These are phyloP conservation scores for Phytophthora hybrid DNA, from an alignment of 352 stramenopile species.

Conservation along the genomic window DNA sequence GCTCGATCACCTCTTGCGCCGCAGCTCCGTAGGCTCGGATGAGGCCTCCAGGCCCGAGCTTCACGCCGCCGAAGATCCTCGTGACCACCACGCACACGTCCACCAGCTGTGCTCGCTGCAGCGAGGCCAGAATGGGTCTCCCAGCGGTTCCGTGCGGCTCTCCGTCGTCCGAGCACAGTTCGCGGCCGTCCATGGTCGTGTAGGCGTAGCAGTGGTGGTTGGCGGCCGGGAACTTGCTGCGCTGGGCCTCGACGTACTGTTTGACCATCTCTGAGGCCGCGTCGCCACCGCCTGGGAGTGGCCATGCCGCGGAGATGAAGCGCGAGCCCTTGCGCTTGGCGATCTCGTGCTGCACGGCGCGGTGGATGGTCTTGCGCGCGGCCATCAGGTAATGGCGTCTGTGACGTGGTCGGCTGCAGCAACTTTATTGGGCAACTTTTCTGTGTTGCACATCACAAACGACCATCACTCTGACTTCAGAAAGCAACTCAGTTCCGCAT, in stretches of 20 bases:
- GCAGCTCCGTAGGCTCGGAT: constrained; percentile 76
- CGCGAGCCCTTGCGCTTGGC: constrained; percentile 85
- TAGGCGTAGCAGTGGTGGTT: constrained; percentile 84
- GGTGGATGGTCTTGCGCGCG: constrained; percentile 52
- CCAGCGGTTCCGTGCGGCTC: constrained; percentile 80
- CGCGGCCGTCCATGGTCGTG: constrained; percentile 58
- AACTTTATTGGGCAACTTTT: constrained; percentile 16
- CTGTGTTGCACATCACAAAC: constrained; percentile 11
- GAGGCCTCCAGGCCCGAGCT: constrained; percentile 75
- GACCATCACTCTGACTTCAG: neutral
- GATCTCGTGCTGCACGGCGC: constrained; percentile 74
- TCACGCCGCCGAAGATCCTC: constrained; percentile 77
- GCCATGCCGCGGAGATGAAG: constrained; percentile 78
- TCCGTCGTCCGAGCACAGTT: constrained; percentile 78
- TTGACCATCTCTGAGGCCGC: constrained; percentile 50
- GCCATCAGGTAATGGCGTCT: constrained; percentile 22
- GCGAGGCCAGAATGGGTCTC: constrained; percentile 63
- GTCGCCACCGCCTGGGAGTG: constrained; percentile 40
- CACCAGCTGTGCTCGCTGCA: constrained; percentile 69
- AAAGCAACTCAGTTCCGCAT: constrained; percentile 4
- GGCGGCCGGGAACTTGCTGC: constrained; percentile 57
- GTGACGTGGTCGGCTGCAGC: constrained; percentile 21
- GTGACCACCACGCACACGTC: constrained; percentile 82
- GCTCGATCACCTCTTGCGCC: constrained; percentile 63
- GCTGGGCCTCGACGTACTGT: constrained; percentile 54